Conservation (phyloP, 257 asterid genomes). For the Striga asiatica region DNA sequence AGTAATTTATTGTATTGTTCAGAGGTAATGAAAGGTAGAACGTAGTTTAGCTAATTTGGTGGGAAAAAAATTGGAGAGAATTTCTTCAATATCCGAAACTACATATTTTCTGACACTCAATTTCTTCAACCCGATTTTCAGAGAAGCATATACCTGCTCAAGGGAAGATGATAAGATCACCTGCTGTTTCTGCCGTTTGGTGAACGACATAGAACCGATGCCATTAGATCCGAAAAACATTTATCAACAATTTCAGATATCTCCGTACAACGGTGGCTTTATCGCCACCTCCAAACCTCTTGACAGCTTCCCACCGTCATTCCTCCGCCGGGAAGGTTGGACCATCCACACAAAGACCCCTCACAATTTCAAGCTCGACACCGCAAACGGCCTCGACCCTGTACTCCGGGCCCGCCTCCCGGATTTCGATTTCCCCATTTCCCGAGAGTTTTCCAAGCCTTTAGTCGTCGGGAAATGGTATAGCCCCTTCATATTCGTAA, state of each 20-base stretch:
- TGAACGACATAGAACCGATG: slow-evolving; percentile 32
- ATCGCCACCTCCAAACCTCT: slow-evolving; percentile 21
- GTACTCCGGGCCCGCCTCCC: slow-evolving; percentile 34
- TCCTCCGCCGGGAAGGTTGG: slow-evolving; percentile 35
- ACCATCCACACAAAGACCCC: slow-evolving; percentile 8
- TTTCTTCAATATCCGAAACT: too few species aligned
- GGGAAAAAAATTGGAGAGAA: too few species aligned
- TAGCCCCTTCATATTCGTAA: slow-evolving; percentile 46
- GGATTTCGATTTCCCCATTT: neutral
- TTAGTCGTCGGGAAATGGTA: slow-evolving; percentile 49
- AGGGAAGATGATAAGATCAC: slow-evolving; percentile 37
- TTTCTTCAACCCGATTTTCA: slow-evolving; percentile 8
- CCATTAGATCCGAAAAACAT: slow-evolving; percentile 41
- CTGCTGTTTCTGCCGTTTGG: slow-evolving; percentile 39
- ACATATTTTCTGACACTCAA: neutral
- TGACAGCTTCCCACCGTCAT: slow-evolving; percentile 36
- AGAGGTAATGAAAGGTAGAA: too few species aligned
- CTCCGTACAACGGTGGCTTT: slow-evolving; percentile 15
- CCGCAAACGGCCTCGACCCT: slow-evolving; percentile 32
- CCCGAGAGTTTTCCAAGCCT: neutral
- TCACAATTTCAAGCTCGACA: slow-evolving; percentile 14
- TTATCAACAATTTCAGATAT: slow-evolving; percentile 35
- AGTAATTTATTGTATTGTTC: too few species aligned
- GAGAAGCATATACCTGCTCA: slow-evolving; percentile 54
- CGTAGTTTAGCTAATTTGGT: too few species aligned